These are phyloP conservation scores for Colletotrichum camelliae DNA, from an alignment of 2,329 filamentous ascomycete genomes.

Conservation along the genomic window DNA sequence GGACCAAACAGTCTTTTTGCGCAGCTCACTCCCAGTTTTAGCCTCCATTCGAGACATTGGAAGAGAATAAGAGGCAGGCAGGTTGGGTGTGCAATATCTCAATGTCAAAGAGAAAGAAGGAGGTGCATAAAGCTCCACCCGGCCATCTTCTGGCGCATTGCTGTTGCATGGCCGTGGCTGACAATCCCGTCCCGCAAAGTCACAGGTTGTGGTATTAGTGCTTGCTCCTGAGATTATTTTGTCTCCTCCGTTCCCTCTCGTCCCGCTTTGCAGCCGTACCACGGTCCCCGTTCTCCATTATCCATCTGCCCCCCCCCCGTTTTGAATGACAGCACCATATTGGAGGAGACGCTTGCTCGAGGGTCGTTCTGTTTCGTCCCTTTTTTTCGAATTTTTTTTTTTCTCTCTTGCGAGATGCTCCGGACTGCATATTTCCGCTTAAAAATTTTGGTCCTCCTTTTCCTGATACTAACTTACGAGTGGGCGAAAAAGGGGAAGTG, in stretches of 20 bases:
- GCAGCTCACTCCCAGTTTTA: not conserved
- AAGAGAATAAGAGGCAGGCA: not conserved
- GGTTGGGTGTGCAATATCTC: not conserved
- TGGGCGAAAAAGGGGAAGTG: not conserved
- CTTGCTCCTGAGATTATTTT: constrained; percentile 9
- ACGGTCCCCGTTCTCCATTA: constrained; percentile 6
- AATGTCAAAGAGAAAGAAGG: not conserved
- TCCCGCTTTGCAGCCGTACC: constrained; percentile 2
- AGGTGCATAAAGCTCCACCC: constrained; percentile 5
- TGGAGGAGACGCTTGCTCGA: constrained; percentile 1
- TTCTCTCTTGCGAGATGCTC: not conserved
- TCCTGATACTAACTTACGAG: not conserved
- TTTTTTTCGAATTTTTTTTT: not conserved
- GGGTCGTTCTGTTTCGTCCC: constrained; percentile 6
- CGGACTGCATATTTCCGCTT: not conserved
- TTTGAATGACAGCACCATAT: constrained; percentile 16
- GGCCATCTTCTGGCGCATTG: not conserved
- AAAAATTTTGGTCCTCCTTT: not conserved
- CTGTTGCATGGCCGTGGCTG: constrained; percentile 3
- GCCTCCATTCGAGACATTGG: not conserved
- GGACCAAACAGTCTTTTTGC: not conserved
- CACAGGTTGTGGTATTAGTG: not conserved
- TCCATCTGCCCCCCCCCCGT: constrained; percentile 9
- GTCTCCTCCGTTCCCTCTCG: constrained; percentile 5
- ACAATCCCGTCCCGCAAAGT: not conserved